Conservation (phyloP, 2,329 filamentous ascomycete genomes). For the Macroventuria anomochaeta region DNA sequence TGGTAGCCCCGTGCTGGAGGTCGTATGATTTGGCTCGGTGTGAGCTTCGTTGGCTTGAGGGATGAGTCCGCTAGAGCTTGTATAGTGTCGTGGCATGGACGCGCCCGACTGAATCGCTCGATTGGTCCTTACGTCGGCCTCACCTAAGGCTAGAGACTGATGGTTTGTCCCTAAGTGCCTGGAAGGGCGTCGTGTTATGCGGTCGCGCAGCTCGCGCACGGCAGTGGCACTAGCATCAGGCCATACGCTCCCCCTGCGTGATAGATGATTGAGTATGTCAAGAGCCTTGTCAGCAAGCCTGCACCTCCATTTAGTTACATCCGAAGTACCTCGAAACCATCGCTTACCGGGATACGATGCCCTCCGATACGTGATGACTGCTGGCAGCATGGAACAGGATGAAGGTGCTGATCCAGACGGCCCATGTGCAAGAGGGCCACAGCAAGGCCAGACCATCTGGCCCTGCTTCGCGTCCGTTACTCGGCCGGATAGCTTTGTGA, state of each 20-base stretch:
- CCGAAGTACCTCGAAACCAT: background rate
- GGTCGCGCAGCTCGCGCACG: slow-evolving; percentile 31
- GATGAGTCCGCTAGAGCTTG: slow-evolving; percentile 3
- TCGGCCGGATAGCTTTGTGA: slow-evolving; percentile 35
- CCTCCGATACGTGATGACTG: slow-evolving; percentile 52
- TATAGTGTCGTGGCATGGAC: background rate
- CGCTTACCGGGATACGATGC: slow-evolving; percentile 51
- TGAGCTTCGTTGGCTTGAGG: background rate
- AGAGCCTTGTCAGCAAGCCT: slow-evolving; percentile 37
- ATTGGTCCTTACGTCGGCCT: background rate
- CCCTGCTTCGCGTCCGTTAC: slow-evolving; percentile 21
- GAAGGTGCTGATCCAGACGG: slow-evolving; percentile 61
- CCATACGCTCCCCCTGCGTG: slow-evolving; percentile 36
- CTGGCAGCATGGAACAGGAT: slow-evolving; percentile 60
- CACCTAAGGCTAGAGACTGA: background rate
- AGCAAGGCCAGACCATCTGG: slow-evolving; percentile 46
- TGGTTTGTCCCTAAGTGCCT: background rate
- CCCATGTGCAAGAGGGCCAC: slow-evolving; percentile 62
- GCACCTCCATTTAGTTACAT: background rate
- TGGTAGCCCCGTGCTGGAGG: background rate
- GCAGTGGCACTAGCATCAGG: slow-evolving; percentile 40
- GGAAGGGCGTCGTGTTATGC: slow-evolving; percentile 18
- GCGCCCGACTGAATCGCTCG: background rate
- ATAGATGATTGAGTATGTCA: slow-evolving; percentile 34
- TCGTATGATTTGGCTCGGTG: background rate